Percentiles rank a stretch among this genome's conserved stretches.
Evolutionary conservation across 2,329 filamentous ascomycete species (phyloP).

Genomic region (Alternaria sp.): DNA sequence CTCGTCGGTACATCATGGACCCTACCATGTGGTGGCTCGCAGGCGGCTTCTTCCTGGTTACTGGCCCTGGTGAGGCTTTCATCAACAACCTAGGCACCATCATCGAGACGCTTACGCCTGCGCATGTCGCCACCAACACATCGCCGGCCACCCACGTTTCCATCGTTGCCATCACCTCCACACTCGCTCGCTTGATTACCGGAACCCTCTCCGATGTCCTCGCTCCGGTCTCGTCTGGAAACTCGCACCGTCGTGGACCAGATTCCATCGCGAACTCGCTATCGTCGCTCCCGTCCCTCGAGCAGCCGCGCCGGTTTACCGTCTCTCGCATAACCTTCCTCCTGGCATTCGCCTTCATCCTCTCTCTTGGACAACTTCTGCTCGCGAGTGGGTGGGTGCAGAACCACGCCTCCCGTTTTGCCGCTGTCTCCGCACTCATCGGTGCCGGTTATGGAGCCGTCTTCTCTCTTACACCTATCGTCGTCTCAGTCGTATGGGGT

Average conservation of each 20-base stretch:
- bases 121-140: constrained; percentile 63
- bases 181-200: constrained; percentile 85
- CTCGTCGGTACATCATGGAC: constrained; percentile 81
- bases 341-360: constrained; percentile 78
- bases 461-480: constrained; percentile 87
- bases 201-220: constrained; percentile 88
- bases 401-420: constrained; percentile 78
- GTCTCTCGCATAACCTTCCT: constrained; percentile 84
- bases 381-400: constrained; percentile 80
- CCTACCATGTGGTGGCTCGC: constrained; percentile 96
- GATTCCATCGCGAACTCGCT: constrained; percentile 52
- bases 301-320: constrained; percentile 51
- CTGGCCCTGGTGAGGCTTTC: constrained; percentile 95
- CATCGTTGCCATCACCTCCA: constrained; percentile 88
- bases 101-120: constrained; percentile 79
- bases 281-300: constrained; percentile 40
- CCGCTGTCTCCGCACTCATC: constrained; percentile 81
- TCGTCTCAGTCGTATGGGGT: constrained; percentile 97
- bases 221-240: constrained; percentile 62
- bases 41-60: constrained; percentile 87
- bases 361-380: constrained; percentile 78
- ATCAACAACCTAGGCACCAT: constrained; percentile 97
- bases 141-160: constrained; percentile 88
- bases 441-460: constrained; percentile 92
- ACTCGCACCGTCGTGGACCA: constrained; percentile 63